These are phyloP conservation scores for Mycena maculata DNA, from an alignment of 768 basidiomycete genomes.

Conservation along the genomic window DNA sequence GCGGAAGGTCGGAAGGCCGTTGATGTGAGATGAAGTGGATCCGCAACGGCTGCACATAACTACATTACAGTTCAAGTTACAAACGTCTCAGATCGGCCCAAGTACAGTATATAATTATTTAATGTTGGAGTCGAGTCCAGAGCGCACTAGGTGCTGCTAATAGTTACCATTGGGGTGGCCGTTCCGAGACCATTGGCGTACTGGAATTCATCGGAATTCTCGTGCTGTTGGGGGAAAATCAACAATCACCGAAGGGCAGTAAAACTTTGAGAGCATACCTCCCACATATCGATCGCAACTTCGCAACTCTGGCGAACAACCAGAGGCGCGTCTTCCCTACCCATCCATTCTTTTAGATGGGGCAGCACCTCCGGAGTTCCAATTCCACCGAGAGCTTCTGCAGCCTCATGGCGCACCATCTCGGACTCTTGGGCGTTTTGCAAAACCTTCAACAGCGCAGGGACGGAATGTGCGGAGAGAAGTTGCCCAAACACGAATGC, in stretches of 20 bases:
- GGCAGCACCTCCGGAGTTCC: conserved; percentile 92
- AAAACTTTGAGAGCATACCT: conserved; percentile 61
- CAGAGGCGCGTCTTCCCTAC: conserved; percentile 78
- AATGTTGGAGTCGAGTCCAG: no score
- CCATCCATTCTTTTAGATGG: conserved; percentile 87
- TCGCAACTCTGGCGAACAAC: conserved; percentile 97
- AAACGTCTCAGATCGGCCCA: no score
- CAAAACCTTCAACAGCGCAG: conserved; percentile 84
- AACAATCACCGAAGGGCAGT: background rate
- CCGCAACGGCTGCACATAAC: no score
- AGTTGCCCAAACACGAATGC: conserved; percentile 99
- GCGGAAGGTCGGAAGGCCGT: no score
- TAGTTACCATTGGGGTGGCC: conserved; percentile 21
- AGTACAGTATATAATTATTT: no score
- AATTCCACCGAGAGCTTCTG: conserved; percentile 98
- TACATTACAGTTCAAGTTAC: no score
- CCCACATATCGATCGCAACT: conserved; percentile 98
- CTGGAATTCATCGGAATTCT: conserved; percentile 79
- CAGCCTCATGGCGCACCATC: conserved; percentile 99
- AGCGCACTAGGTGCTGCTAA: background rate
- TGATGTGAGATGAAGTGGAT: no score
- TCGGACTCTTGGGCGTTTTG: conserved; percentile 79
- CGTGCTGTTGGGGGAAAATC: conserved; percentile 57
- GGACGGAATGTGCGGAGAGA: conserved; percentile 88
- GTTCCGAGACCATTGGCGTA: conserved; percentile 58